phyloP scores from a whole-genome alignment of 1,284 basidiomycete genomes.

The Apiotrichum veenhuisii region DNA sequence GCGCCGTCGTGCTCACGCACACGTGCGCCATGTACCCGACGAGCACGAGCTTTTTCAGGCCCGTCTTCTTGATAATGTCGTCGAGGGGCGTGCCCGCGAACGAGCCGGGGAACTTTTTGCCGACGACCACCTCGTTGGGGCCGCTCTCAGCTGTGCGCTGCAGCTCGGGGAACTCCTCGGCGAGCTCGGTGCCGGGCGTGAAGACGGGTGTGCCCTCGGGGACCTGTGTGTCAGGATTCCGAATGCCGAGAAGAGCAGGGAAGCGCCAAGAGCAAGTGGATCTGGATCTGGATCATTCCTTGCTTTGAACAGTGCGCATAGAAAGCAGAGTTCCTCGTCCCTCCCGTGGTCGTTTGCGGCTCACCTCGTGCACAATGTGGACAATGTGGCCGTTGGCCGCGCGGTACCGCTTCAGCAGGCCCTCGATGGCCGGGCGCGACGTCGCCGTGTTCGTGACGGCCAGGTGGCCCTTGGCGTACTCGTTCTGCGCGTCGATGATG shows the following conservation, averaged over 20 bases:
- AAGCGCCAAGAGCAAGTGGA: not conserved
- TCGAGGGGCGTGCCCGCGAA: slow-evolving; percentile 29
- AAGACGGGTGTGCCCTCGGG: slow-evolving; percentile 28
- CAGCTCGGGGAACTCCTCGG: slow-evolving; percentile 25
- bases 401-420: slow-evolving; percentile 24
- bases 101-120: slow-evolving; percentile 24
- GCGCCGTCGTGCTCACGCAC: slow-evolving; percentile 27
- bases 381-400: slow-evolving; percentile 17
- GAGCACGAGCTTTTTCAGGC: slow-evolving; percentile 22
- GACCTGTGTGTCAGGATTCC: slow-evolving; percentile 8
- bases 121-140: slow-evolving; percentile 19
- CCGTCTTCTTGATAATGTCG: slow-evolving; percentile 18
- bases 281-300: too few species aligned
- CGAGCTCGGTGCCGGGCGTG: slow-evolving; percentile 28
- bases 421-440: slow-evolving; percentile 20
- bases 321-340: too few species aligned
- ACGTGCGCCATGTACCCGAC: slow-evolving; percentile 33
- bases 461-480: slow-evolving; percentile 27
- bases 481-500: slow-evolving; percentile 35
- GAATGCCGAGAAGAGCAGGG: not conserved
- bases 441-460: slow-evolving; percentile 18
- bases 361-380: slow-evolving; percentile 26
- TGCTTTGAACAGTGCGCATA: too few species aligned
- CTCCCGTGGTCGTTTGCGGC: not conserved
- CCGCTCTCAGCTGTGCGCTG: slow-evolving; percentile 5